phyloP scores from a whole-genome alignment of 2,329 filamentous ascomycete species.

The Coniella vitis region DNA sequence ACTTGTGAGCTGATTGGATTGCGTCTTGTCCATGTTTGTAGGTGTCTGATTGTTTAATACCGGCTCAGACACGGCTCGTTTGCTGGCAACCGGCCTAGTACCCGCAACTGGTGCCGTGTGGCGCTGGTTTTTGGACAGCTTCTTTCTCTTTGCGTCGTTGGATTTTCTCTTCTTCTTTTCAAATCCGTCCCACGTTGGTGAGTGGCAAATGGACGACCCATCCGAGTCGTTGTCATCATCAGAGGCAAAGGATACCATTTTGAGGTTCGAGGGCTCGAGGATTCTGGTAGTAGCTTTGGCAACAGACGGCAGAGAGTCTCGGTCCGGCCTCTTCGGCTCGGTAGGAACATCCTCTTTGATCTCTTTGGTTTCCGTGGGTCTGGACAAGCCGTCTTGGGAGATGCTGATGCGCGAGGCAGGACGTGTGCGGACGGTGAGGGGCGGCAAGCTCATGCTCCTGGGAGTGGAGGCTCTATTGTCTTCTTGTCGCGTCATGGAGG shows the following conservation, averaged over 20 bases:
- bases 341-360: not conserved
- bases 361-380: not conserved
- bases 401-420: not conserved
- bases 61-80: conserved; percentile 9
- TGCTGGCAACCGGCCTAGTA: conserved; percentile 12
- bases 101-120: conserved; percentile 15
- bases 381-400: not conserved
- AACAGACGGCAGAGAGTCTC: conserved; percentile 11
- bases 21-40: conserved; percentile 2
- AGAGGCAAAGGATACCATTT: conserved; percentile 34
- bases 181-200: conserved; percentile 56
- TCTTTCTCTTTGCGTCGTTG: conserved; percentile 36
- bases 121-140: conserved; percentile 30
- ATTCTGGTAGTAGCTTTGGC: conserved; percentile 7
- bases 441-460: conserved; percentile 6
- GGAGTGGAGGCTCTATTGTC: not conserved
- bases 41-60: conserved; percentile 6
- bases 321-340: conserved; percentile 19
- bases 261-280: conserved; percentile 23
- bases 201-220: conserved; percentile 50
- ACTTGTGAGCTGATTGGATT: conserved; percentile 19
- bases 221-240: conserved; percentile 30
- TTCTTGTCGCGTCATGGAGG: conserved; percentile 8
- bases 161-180: conserved; percentile 47
- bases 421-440: conserved; percentile 3